phyloP scores from a whole-genome alignment of 495 filamentous ascomycete genomes.

The Neurospora pannonica region DNA sequence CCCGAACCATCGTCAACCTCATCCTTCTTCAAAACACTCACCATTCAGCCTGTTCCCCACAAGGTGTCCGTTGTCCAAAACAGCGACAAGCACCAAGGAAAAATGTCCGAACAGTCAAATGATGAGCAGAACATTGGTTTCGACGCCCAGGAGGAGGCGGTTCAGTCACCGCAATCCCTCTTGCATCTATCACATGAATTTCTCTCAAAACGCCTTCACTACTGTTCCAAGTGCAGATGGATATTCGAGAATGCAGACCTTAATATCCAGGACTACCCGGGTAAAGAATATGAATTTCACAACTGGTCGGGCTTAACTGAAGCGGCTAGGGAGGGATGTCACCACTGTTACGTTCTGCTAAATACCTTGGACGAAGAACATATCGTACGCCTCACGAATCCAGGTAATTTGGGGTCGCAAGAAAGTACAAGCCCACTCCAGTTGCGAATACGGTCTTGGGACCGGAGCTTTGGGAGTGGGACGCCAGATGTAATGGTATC shows the following conservation, averaged over 20 bases:
- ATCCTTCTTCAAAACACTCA: neutral
- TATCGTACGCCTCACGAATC: neutral
- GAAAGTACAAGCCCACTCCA: neutral
- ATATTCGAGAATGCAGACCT: neutral
- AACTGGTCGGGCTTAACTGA: neutral
- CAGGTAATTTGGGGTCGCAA: neutral
- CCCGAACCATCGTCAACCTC: neutral
- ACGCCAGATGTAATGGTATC: neutral
- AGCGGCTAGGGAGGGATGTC: neutral
- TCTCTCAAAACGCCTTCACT: neutral
- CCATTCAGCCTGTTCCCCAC: neutral
- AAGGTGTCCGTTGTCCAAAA: neutral
- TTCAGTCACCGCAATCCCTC: neutral
- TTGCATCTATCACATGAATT: neutral
- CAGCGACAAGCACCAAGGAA: neutral
- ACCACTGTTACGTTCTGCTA: neutral
- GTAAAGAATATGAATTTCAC: neutral
- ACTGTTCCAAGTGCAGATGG: neutral
- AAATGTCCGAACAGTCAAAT: neutral
- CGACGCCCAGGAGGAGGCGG: neutral
- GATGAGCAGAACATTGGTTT: neutral
- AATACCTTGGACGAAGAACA: neutral
- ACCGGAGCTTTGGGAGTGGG: neutral
- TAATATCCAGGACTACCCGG: neutral
- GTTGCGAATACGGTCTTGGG: neutral